A percentile compares a stretch with the other conserved stretches of the same genome.
phyloP scores from a whole-genome alignment of 345 rosid genomes.

The Luvunga scandens region DNA sequence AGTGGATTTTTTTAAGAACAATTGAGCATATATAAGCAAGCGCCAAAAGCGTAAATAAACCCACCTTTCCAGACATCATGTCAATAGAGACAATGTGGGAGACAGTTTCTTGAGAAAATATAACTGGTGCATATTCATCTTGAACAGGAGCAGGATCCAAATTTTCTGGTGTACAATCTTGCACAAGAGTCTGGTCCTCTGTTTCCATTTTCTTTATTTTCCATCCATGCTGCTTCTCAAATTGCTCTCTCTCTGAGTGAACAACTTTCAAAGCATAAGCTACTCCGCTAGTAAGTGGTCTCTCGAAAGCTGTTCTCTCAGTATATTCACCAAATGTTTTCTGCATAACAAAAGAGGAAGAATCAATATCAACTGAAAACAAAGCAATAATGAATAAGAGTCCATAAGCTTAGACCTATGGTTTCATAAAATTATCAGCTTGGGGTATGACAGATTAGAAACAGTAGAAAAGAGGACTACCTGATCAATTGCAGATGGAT shows the following conservation, averaged over 20 bases:
- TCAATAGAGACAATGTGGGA: constrained; percentile 93
- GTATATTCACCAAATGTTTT: constrained; percentile 87
- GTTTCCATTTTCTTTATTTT: constrained; percentile 89
- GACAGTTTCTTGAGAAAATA: constrained; percentile 93
- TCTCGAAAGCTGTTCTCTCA: constrained; percentile 92
- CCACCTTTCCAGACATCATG: constrained; percentile 98
- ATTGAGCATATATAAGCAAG: neutral
- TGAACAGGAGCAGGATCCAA: constrained; percentile 89
- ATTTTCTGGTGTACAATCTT: constrained; percentile 74
- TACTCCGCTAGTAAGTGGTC: constrained; percentile 99
- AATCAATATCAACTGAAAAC: neutral
- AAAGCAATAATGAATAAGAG: neutral
- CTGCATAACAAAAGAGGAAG: constrained; percentile 38
- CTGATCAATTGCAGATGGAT: constrained; percentile 93
- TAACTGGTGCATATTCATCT: constrained; percentile 95
- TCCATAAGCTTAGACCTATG: neutral
- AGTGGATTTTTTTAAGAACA: neutral
- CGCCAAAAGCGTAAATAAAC: constrained; percentile 14
- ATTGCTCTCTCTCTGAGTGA: constrained; percentile 76
- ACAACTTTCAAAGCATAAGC: constrained; percentile 93
- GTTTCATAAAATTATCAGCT: neutral
- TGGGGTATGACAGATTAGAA: neutral
- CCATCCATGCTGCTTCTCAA: constrained; percentile 81
- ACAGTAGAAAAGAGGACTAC: constrained; percentile 33
- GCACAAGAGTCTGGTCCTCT: constrained; percentile 82